Conservation (phyloP, 345 rosid genomes). For the Bruguiera gymnorhiza region DNA sequence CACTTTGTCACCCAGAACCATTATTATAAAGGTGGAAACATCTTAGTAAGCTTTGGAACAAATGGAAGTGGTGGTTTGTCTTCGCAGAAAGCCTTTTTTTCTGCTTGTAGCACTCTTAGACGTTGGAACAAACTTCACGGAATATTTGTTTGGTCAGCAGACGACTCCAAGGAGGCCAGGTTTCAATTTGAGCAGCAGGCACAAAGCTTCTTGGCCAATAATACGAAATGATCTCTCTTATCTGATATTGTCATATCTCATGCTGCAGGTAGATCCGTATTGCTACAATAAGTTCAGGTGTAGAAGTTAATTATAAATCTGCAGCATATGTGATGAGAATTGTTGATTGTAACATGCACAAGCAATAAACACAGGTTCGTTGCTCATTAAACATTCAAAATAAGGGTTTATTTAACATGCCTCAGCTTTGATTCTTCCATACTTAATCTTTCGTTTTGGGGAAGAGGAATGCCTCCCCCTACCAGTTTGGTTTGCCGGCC, state of each 20-base stretch:
- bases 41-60: slow-evolving; percentile 46
- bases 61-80: slow-evolving; percentile 45
- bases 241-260: neutral
- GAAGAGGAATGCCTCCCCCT: too few relatives aligned
- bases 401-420: too few relatives aligned
- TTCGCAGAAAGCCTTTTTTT: slow-evolving; percentile 44
- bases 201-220: slow-evolving; percentile 30
- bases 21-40: slow-evolving; percentile 42
- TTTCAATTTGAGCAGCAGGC: slow-evolving; percentile 40
- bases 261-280: neutral
- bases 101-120: slow-evolving; percentile 38
- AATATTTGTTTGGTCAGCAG: slow-evolving; percentile 58
- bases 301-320: too few relatives aligned
- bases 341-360: too few relatives aligned
- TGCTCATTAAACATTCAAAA: too few relatives aligned
- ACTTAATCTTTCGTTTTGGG: too few relatives aligned
- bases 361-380: too few relatives aligned
- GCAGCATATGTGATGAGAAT: too few relatives aligned
- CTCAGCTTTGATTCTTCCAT: too few relatives aligned
- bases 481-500: too few relatives aligned
- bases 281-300: too few relatives aligned
- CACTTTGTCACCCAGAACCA: slow-evolving; percentile 34
- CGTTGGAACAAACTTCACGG: slow-evolving; percentile 41
- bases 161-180: slow-evolving; percentile 47
- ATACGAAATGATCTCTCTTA: slow-evolving; percentile 9